Evolutionary conservation across 2,329 filamentous ascomycete genomes (phyloP), one percentile per base, ranked within the genome.

Genomic region (Colletotrichum acutatum): DNA sequence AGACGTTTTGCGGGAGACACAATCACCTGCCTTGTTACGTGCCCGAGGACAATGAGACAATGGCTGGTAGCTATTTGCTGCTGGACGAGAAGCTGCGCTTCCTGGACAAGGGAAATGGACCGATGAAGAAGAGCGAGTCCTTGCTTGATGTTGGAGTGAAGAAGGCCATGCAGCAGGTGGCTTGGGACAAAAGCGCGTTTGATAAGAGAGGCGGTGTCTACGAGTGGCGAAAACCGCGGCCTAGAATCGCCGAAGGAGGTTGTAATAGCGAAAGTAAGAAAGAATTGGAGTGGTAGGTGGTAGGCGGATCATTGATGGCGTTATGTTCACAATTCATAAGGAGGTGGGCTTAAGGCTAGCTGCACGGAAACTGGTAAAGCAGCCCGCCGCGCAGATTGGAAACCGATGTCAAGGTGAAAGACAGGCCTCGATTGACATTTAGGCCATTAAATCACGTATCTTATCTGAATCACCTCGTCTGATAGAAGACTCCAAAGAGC

Each of bases 21-120:
- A 67, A 77, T 28, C 78, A 84, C 52, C 78, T 86, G 56, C 63
- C 76, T 16, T 83, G 81, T 49, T 85, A 87, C 59, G 83, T 88
- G 3, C 83, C 86, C 0, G 87, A 90, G 77, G 77, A 82, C 4
- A 90, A 90, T 69, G 76, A 82, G 1, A 69, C 86, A 26, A 90
- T 90, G 87, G 84, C 82, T 2, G 84, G 80, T 42, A 86, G 82
- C 64, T 89, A 89, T 76, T 80, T 90, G 19, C 81, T 90, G 42
- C 72, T 89, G 28, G 87, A 89, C 71, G 87, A 89, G 79, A 85
- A 83, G 69, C 77, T 88, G 77, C 80, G 86, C 54, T 89, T 89
- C 75, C 76, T 89, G 28, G 85, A 88, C 73, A 84, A 84, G 69
- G 83, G 82, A 3, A 77, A 76, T 4, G 81, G 82, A 28, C 74